Evolutionary conservation across 2,329 filamentous ascomycete genomes (phyloP), one percentile per base, ranked within the genome.

Genomic region (Trichoderma harzianum): DNA sequence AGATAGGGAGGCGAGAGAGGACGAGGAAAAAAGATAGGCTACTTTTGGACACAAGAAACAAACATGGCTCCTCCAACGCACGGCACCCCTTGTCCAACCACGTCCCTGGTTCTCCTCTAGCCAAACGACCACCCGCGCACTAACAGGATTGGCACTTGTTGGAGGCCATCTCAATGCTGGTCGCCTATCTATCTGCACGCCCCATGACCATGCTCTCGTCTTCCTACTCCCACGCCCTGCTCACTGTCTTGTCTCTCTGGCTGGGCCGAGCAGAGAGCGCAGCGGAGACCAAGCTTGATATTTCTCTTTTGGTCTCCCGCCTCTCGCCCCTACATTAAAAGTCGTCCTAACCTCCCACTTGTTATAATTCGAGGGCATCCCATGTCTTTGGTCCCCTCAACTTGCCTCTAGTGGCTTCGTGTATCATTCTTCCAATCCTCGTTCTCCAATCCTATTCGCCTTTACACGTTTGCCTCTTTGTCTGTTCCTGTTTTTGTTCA

Each of bases 301-400:
- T 70, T 69, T 69, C 66, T 69, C 57, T 69, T 51, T 47, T 69
- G 67, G 53, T 62, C 43, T 70, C 57, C 67, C 67, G 58, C 67
- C 47, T 43, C 58, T 70, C 58, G 57, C 67, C 58, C 67, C 67
- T 70, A 70, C 67, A 53, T 70, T 70, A 70, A 69, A 62, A 32
- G 57, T 24, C 58, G 58, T 70, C 58, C 58, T 43, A 69, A 70
- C 67, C 67, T 70, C 58, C 67, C 67, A 60, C 67, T 63, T 70
- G 57, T 62, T 70, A 70, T 70, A 70, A 70, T 70, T 70, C 67
- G 67, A 70, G 57, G 43, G 18, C 57, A 62, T 70, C 67, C 67
- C 67, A 70, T 70, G 67, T 62, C 67, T 55, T 70, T 28, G 58
- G 47, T 70, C 67, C 55, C 65, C 30, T 71, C 53, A 28, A 71